Base-by-base conservation (phyloP, 306 rosid genomes). In the Lathyrus tuberosus region DNA sequence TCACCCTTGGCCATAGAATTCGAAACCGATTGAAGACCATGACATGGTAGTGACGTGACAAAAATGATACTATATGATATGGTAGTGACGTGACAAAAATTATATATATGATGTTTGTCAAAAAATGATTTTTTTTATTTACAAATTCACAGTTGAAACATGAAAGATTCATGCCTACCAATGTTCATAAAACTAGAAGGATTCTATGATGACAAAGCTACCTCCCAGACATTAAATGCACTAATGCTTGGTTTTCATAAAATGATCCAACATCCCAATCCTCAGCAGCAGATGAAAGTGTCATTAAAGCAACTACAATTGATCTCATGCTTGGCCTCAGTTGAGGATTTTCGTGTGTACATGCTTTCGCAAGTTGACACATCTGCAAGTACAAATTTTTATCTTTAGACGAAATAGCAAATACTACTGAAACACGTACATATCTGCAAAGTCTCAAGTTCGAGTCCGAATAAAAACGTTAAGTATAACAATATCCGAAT, bases 271-370 rank as follows among this genome's bases (percentile, higher is more conserved):
- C 86, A 65, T 89, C 90, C 96, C 92, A 87, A 14, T 83, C 89
- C 73, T 89, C 96, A 17, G 78, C 67, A 37, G 88, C 71, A 52
- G 91, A 87, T 65, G 91, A 69, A 59, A 87, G 89, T 67, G 91
- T 82, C 88, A 87, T 82, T 44, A 90, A 73, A 9, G 91, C 91
- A 42, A 80, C 91, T 18, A 87, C 93, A 58, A 84, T 84, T 35
- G 96, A 87, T 70, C 96, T 85, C 96, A 87, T 87, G 89, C 83
- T 90, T 84, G 93, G 96, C 84, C 96, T 87, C 10, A 85, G 78
- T 70, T 87, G 93, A 63, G 93, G 91, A 63, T 81, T 82, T 58
- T 84, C 91, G 67, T 90, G 91, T 63, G 96, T 87, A 75, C 91
- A 87, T 58, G 86, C 93, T 75, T 71, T 87, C 10, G 89, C 94